phyloP scores from a whole-genome alignment of 805 yeast species.

The Candida rishiriensis region DNA sequence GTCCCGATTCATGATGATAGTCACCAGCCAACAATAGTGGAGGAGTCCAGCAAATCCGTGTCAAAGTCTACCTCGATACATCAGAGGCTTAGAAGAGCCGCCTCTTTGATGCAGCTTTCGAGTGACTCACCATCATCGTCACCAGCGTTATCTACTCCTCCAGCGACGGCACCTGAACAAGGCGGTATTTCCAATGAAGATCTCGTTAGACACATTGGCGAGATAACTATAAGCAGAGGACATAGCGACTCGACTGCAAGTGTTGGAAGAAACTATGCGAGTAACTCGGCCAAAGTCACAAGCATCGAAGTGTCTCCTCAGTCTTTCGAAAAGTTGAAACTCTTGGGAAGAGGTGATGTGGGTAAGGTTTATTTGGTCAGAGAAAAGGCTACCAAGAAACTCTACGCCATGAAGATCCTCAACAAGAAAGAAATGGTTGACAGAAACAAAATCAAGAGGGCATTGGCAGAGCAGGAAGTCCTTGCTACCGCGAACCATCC shows the following conservation, averaged over 20 bases:
- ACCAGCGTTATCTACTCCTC: neutral
- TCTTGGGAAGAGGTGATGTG: slow-evolving; percentile 97
- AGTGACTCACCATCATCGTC: slow-evolving; percentile 5
- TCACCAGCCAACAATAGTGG: neutral
- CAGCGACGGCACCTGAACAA: slow-evolving; percentile 11
- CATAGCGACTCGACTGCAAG: slow-evolving; percentile 38
- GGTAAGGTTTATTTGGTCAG: slow-evolving; percentile 93
- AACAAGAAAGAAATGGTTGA: slow-evolving; percentile 91
- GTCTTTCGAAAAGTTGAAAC: slow-evolving; percentile 81
- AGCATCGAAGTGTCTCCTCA: slow-evolving; percentile 81
- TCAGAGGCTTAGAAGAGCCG: slow-evolving; percentile 61
- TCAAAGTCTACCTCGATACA: slow-evolving; percentile 24
- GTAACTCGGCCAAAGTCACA: slow-evolving; percentile 66
- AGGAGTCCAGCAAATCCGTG: slow-evolving; percentile 5
- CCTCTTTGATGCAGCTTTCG: slow-evolving; percentile 49
- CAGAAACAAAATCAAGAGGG: slow-evolving; percentile 90
- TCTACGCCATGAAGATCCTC: slow-evolving; percentile 91
- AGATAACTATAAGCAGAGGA: slow-evolving; percentile 27
- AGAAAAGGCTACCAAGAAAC: slow-evolving; percentile 66
- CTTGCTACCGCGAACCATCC: slow-evolving; percentile 95
- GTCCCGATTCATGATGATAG: slow-evolving; percentile 1
- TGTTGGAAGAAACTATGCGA: slow-evolving; percentile 56
- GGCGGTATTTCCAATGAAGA: slow-evolving; percentile 6
- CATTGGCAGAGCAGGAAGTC: slow-evolving; percentile 94
- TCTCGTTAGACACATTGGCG: slow-evolving; percentile 34